Evolutionary conservation across 1,139 yeast species (phyloP).

Genomic region (Torulaspora globosa): DNA sequence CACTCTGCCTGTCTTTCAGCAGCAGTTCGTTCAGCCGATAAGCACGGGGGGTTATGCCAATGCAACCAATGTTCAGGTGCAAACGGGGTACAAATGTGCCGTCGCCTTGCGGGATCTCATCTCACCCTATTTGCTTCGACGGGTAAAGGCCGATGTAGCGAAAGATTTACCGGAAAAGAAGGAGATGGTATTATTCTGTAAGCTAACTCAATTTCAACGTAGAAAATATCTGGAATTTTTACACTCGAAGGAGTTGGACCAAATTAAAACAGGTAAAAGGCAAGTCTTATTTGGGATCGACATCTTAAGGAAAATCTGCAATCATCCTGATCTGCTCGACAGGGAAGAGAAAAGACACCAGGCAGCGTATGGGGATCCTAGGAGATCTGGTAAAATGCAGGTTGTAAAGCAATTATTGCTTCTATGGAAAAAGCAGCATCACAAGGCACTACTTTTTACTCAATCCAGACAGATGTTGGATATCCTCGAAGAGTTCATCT

Average conservation of each 20-base stretch:
- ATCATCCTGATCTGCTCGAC: slow-evolving; percentile 87
- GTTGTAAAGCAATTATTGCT: slow-evolving; percentile 73
- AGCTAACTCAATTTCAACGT: slow-evolving; percentile 71
- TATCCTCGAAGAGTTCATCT: slow-evolving; percentile 67
- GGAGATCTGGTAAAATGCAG: slow-evolving; percentile 84
- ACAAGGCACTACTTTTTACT: slow-evolving; percentile 76
- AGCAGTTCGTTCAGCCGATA: slow-evolving; percentile 87
- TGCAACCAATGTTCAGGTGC: slow-evolving; percentile 93
- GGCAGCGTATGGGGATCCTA: slow-evolving; percentile 58
- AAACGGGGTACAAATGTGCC: slow-evolving; percentile 94
- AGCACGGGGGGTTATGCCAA: slow-evolving; percentile 98
- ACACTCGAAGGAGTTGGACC: slow-evolving; percentile 67
- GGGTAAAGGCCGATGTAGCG: slow-evolving; percentile 95
- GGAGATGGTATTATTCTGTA: slow-evolving; percentile 91
- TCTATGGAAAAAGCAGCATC: slow-evolving; percentile 73
- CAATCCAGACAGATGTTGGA: slow-evolving; percentile 95
- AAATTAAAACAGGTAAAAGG: slow-evolving; percentile 70
- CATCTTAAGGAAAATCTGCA: slow-evolving; percentile 82
- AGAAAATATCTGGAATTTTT: slow-evolving; percentile 69
- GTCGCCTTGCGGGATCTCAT: slow-evolving; percentile 82
- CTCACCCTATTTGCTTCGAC: slow-evolving; percentile 78
- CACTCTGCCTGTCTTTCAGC: slow-evolving; percentile 89
- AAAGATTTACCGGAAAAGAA: slow-evolving; percentile 89
- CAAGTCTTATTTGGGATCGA: slow-evolving; percentile 90
- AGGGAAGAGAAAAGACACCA: slow-evolving; percentile 46